Conservation (phyloP, 768 basidiomycete species). For the Auricularia heimuer region DNA sequence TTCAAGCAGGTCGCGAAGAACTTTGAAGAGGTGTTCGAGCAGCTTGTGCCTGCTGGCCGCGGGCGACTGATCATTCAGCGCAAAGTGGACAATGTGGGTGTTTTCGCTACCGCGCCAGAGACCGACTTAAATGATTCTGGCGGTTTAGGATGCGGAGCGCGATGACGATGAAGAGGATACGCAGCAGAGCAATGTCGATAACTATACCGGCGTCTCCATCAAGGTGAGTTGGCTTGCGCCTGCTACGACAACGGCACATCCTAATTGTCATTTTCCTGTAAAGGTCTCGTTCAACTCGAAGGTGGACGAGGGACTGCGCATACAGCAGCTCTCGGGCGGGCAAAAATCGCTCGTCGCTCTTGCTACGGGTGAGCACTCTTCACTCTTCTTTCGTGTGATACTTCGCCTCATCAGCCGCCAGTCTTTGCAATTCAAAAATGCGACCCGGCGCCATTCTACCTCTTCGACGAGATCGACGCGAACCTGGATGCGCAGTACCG, state of each 20-base stretch:
- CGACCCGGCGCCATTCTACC: conserved; percentile 96
- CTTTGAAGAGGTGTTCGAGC: conserved; percentile 96
- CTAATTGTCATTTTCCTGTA: not conserved
- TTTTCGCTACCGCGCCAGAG: conserved; percentile 1
- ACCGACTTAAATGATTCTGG: not conserved
- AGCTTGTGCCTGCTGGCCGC: conserved; percentile 86
- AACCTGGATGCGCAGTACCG: conserved; percentile 97
- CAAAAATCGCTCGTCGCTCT: conserved; percentile 96
- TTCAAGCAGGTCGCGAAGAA: conserved; percentile 97
- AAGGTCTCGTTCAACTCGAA: conserved; percentile 99
- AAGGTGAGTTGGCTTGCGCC: conserved; percentile 41
- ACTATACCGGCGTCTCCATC: conserved; percentile 94
- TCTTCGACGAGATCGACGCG: conserved; percentile 99
- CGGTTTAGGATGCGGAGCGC: conserved; percentile 53
- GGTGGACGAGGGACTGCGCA: conserved; percentile 89
- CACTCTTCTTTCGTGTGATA: not conserved
- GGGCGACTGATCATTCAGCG: conserved; percentile 90
- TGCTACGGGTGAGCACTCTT: conserved; percentile 55
- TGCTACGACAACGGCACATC: not conserved
- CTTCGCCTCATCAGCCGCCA: conserved; percentile 20
- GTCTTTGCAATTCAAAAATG: conserved; percentile 99
- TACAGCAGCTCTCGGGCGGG: conserved; percentile 94
- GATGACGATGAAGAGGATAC: conserved; percentile 66
- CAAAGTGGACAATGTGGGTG: conserved; percentile 67
- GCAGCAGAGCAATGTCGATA: conserved; percentile 73